Conservation (phyloP, 2,329 filamentous ascomycete species). For the Didymosphaeria variabile region DNA sequence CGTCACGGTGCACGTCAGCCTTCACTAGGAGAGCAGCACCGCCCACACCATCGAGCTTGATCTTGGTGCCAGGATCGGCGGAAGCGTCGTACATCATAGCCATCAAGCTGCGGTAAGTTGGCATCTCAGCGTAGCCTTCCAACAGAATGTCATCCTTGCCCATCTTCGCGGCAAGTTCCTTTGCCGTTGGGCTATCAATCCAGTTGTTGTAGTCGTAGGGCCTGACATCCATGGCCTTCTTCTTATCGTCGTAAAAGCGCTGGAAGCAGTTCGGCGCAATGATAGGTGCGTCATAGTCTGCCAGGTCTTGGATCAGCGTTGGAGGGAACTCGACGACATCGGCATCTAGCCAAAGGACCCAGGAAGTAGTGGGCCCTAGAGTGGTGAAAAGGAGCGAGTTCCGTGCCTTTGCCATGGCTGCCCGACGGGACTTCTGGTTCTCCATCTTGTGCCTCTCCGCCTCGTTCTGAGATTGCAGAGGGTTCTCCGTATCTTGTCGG, state of each 20-base stretch:
- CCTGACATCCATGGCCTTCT: conserved; percentile 75
- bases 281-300: conserved; percentile 85
- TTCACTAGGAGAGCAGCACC: conserved; percentile 93
- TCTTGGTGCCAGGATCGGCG: conserved; percentile 65
- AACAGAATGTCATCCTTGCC: conserved; percentile 89
- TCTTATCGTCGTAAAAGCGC: conserved; percentile 74
- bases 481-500: conserved; percentile 91
- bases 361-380: conserved; percentile 86
- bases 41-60: conserved; percentile 90
- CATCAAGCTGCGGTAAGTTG: conserved; percentile 92
- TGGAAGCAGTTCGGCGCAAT: conserved; percentile 97
- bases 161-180: conserved; percentile 80
- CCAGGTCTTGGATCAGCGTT: conserved; percentile 89
- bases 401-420: conserved; percentile 90
- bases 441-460: conserved; percentile 88
- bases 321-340: conserved; percentile 91
- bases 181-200: conserved; percentile 86
- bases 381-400: conserved; percentile 97
- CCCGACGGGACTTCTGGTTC: conserved; percentile 85
- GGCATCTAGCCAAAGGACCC: conserved; percentile 95
- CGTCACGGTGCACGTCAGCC: conserved; percentile 94
- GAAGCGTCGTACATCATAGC: conserved; percentile 73
- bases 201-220: conserved; percentile 98
- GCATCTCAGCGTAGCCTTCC: conserved; percentile 92
- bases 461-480: conserved; percentile 82